Percentiles rank a stretch among this genome's conserved stretches.
Evolutionary conservation across 1,284 basidiomycete genomes (phyloP).

Genomic region (Ganoderma boninense): DNA sequence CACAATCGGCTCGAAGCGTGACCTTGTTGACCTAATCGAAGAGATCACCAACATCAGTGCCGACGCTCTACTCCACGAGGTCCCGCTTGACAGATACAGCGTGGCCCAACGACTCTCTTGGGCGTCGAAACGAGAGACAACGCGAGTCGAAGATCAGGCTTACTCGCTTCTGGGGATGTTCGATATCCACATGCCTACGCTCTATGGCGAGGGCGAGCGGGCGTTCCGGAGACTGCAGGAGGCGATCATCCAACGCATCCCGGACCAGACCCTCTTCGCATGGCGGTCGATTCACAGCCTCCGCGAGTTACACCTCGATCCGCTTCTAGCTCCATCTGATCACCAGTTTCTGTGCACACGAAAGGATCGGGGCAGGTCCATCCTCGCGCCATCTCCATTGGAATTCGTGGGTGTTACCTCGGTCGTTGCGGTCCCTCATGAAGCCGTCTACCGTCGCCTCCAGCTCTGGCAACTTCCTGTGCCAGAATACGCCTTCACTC

Average conservation of each 20-base stretch:
- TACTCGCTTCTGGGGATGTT: conserved; percentile 14
- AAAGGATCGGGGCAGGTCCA: neutral
- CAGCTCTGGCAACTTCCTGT: neutral
- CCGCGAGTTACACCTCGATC: neutral
- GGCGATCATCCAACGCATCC: neutral
- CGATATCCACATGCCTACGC: conserved; percentile 7
- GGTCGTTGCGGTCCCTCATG: neutral
- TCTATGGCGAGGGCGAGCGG: conserved; percentile 14
- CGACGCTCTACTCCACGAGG: neutral
- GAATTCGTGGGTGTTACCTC: too few species aligned
- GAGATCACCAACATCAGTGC: neutral
- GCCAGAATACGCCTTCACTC: neutral
- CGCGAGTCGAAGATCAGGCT: conserved; percentile 11
- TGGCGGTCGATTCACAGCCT: neutral
- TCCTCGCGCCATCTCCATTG: neutral
- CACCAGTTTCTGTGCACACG: neutral
- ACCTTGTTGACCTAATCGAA: neutral
- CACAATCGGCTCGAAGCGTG: neutral
- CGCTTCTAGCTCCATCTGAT: neutral
- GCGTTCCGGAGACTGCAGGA: conserved; percentile 13
- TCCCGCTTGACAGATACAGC: neutral
- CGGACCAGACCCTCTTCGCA: conserved; percentile 6
- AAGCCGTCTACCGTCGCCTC: neutral
- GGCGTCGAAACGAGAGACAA: conserved; percentile 1
- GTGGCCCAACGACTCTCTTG: conserved; percentile 13